phyloP scores from a whole-genome alignment of 2,329 filamentous ascomycete species.

The Claviceps cyperi region DNA sequence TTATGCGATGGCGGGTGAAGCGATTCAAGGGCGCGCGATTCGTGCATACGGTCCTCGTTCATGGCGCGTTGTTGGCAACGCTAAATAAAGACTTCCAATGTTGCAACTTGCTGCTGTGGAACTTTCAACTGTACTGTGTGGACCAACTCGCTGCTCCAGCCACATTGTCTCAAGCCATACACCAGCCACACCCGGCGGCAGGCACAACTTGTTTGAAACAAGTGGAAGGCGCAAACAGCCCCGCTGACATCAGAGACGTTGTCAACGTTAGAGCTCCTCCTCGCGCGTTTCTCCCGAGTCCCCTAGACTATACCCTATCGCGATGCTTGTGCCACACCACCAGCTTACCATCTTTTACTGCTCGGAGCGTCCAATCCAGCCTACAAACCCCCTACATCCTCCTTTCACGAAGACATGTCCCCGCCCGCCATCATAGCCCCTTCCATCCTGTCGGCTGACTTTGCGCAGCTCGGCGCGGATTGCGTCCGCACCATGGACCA shows the following conservation, averaged over 20 bases:
- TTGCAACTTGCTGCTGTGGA: neutral
- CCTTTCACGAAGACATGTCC: slow-evolving; percentile 46
- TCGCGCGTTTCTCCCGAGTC: too few species aligned
- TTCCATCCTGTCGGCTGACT: slow-evolving; percentile 96
- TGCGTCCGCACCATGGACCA: slow-evolving; percentile 75
- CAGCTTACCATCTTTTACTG: too few species aligned
- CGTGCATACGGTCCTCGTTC: neutral
- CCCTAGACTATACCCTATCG: too few species aligned
- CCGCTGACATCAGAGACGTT: slow-evolving; percentile 8
- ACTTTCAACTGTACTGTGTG: too few species aligned
- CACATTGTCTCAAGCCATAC: too few species aligned
- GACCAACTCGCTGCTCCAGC: too few species aligned
- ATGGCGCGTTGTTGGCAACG: neutral
- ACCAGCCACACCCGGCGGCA: neutral
- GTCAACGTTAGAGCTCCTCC: neutral
- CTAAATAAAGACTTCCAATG: neutral
- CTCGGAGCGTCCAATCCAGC: neutral
- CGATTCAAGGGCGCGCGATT: neutral
- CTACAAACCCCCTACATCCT: neutral
- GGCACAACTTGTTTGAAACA: neutral
- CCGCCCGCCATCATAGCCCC: slow-evolving; percentile 90
- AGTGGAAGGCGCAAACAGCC: neutral
- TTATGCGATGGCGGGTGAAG: slow-evolving; percentile 1
- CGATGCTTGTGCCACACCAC: too few species aligned
- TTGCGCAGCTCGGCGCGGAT: slow-evolving; percentile 72